These are phyloP conservation scores for Pelargonium cotyledonis DNA, from an alignment of 441 rosid species.

Conservation along the genomic window DNA sequence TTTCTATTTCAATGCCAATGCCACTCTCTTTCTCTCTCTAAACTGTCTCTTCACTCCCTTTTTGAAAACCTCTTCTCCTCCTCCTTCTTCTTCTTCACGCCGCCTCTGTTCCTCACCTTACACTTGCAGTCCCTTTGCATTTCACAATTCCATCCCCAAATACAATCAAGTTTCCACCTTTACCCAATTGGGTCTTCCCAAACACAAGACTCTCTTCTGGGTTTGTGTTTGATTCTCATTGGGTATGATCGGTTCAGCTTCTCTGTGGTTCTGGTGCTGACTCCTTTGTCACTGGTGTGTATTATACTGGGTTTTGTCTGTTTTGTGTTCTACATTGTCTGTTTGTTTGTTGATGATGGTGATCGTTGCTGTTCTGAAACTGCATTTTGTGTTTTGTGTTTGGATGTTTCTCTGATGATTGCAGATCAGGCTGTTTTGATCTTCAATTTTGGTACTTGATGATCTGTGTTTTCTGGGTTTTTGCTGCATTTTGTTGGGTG, in stretches of 20 bases:
- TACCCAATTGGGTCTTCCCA: not conserved
- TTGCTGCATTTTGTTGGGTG: conserved; percentile 12
- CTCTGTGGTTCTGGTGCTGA: conserved; percentile 19
- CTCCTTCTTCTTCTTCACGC: conserved; percentile 53
- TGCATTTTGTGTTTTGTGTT: conserved; percentile 20
- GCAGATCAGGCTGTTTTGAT: conserved; percentile 24
- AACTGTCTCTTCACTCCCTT: conserved; percentile 11
- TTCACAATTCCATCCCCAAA: not conserved
- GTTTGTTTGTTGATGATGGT: not conserved
- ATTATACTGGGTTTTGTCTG: conserved; percentile 4
- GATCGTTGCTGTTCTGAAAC: not conserved
- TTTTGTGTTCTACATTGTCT: conserved; percentile 28
- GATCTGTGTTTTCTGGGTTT: conserved; percentile 29
- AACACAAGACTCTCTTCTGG: not conserved
- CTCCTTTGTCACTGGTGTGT: conserved; percentile 31
- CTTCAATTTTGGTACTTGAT: conserved; percentile 17
- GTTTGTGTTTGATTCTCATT: not conserved
- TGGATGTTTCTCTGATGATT: conserved; percentile 6
- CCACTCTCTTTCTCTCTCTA: conserved; percentile 18
- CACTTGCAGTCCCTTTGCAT: conserved; percentile 52
- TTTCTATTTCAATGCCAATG: not conserved
- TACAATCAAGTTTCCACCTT: not conserved
- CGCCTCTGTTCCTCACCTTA: conserved; percentile 44
- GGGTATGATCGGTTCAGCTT: conserved; percentile 16
- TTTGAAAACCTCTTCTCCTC: conserved; percentile 20